These are phyloP conservation scores for Hura crepitans DNA, from an alignment of 441 rosid genomes.

Conservation along the genomic window DNA sequence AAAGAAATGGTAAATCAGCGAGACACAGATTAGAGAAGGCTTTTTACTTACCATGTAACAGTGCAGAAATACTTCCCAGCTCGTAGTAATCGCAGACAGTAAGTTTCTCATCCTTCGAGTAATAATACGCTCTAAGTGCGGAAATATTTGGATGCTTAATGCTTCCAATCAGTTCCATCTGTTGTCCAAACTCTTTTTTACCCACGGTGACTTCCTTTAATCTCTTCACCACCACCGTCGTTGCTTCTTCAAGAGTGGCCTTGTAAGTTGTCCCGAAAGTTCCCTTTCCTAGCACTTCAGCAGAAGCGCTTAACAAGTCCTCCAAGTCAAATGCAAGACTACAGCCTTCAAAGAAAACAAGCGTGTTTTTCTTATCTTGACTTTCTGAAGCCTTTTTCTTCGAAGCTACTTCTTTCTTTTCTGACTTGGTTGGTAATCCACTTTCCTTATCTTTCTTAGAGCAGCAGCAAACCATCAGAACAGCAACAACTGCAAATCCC, in stretches of 20 bases:
- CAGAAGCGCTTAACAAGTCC: conserved; percentile 79
- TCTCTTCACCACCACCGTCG: conserved; percentile 66
- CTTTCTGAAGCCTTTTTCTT: conserved; percentile 43
- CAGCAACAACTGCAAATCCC: conserved; percentile 37
- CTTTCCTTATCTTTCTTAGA: conserved; percentile 32
- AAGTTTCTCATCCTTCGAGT: conserved; percentile 88
- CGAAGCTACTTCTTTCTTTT: conserved; percentile 40
- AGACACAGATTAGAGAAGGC: conserved; percentile 1
- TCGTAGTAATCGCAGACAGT: conserved; percentile 61
- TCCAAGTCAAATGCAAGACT: conserved; percentile 69
- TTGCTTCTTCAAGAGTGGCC: conserved; percentile 72
- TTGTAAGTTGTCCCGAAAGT: conserved; percentile 71
- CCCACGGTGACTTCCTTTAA: conserved; percentile 58
- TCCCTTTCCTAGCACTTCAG: conserved; percentile 93
- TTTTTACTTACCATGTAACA: conserved; percentile 58
- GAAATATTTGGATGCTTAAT: conserved; percentile 68
- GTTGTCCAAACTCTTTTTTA: conserved; percentile 73
- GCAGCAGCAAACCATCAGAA: conserved; percentile 43
- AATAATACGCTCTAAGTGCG: conserved; percentile 71
- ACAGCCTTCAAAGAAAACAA: conserved; percentile 70
- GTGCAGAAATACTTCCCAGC: conserved; percentile 52
- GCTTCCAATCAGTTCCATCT: conserved; percentile 65
- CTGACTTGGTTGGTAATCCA: conserved; percentile 28
- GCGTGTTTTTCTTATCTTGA: conserved; percentile 42
- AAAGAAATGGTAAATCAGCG: not conserved